These are phyloP conservation scores for Ustilago bromivora DNA, from an alignment of 1,284 basidiomycete species.

Conservation along the genomic window DNA sequence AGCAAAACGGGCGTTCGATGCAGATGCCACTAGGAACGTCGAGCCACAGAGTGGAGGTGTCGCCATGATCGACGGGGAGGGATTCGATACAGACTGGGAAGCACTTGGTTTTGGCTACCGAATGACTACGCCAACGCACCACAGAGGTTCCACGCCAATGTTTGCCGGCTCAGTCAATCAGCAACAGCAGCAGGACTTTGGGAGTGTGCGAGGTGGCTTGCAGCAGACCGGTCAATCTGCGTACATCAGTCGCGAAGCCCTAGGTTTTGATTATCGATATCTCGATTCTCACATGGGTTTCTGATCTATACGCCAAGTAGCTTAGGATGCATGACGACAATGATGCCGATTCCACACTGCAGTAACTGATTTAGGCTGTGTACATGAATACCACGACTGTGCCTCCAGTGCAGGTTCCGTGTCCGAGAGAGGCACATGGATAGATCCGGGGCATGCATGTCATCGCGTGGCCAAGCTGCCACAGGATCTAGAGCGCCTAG, in stretches of 20 bases:
- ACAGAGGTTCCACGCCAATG: constrained; percentile 5
- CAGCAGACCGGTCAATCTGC: neutral
- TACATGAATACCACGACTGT: neutral
- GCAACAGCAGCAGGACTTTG: constrained; percentile 8
- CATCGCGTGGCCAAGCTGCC: neutral
- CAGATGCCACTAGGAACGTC: neutral
- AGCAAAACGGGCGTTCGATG: constrained; percentile 15
- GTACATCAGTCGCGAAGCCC: constrained; percentile 7
- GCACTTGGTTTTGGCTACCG: constrained; percentile 44
- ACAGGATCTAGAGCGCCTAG: neutral
- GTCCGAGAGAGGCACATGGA: neutral
- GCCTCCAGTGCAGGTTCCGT: neutral
- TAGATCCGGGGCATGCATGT: neutral
- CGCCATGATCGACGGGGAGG: constrained; percentile 16
- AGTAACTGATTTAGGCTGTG: neutral
- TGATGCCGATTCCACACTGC: neutral
- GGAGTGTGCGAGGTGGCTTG: neutral
- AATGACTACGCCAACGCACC: constrained; percentile 16
- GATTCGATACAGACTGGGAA: constrained; percentile 47
- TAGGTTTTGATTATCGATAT: constrained; percentile 44
- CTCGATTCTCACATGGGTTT: constrained; percentile 53
- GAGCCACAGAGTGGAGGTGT: constrained; percentile 6
- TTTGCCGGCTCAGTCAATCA: constrained; percentile 10
- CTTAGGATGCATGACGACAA: constrained; percentile 2
- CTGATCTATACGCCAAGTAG: constrained; percentile 15